Conservation (phyloP, 2,329 filamentous ascomycete species). For the Botrytis medusae region DNA sequence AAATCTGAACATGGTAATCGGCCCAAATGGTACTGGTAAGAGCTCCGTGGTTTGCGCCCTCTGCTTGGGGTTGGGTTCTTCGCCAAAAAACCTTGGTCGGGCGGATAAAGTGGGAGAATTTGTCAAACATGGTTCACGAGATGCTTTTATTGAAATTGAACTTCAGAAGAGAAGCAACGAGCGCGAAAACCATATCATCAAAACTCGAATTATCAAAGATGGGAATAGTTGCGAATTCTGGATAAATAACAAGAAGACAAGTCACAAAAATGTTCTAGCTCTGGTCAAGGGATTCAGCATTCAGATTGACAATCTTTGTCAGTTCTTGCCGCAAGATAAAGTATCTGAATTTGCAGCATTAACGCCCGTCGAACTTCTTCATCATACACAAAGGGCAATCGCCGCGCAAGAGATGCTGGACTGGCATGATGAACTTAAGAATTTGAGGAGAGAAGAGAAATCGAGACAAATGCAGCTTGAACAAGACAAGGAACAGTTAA, state of each 20-base stretch:
- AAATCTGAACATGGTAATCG: conserved; percentile 96
- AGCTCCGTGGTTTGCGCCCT: conserved; percentile 97
- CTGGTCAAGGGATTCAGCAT: conserved; percentile 76
- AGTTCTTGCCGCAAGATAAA: conserved; percentile 94
- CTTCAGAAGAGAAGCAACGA: conserved; percentile 65
- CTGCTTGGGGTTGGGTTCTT: conserved; percentile 86
- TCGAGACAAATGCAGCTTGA: conserved; percentile 57
- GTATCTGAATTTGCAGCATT: conserved; percentile 91
- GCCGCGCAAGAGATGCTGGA: conserved; percentile 77
- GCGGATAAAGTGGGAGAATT: conserved; percentile 85
- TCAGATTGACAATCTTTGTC: conserved; percentile 96
- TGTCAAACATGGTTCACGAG: conserved; percentile 81
- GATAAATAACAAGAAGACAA: conserved; percentile 65
- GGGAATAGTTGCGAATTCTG: conserved; percentile 80
- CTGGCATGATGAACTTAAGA: conserved; percentile 75
- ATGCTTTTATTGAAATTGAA: conserved; percentile 87
- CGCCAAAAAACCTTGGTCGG: conserved; percentile 77
- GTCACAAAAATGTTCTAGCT: conserved; percentile 63
- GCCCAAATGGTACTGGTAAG: conserved; percentile 97
- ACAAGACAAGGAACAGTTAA: conserved; percentile 61
- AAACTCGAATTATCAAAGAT: conserved; percentile 74
- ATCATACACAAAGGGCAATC: conserved; percentile 84
- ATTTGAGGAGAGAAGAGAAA: conserved; percentile 68
- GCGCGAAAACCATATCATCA: conserved; percentile 68
- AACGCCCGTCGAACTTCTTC: conserved; percentile 75